Percentiles rank a stretch among this genome's conserved stretches.
Evolutionary conservation across 768 basidiomycete species (phyloP).

Genomic region (Trametes elegans): DNA sequence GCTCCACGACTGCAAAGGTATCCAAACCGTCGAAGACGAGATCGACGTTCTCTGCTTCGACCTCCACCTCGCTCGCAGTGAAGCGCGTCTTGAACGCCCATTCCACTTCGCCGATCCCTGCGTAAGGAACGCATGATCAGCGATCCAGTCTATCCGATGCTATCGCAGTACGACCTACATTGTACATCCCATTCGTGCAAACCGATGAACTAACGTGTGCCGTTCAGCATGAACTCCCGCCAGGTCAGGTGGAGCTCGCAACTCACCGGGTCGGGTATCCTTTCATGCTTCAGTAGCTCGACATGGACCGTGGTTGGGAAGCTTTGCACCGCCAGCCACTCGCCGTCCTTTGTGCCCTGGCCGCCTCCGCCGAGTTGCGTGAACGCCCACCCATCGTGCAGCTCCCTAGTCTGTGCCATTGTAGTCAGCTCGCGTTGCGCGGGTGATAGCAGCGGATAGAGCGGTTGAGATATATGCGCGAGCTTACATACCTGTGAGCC

Average conservation of each 20-base stretch:
- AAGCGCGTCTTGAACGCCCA: constrained; percentile 83
- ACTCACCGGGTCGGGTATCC: constrained; percentile 81
- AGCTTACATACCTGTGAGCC: neutral
- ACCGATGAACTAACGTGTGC: constrained; percentile 56
- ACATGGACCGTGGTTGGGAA: constrained; percentile 89
- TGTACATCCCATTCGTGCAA: constrained; percentile 89
- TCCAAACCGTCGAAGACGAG: constrained; percentile 90
- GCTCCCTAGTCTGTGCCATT: constrained; percentile 26
- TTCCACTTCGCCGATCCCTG: constrained; percentile 86
- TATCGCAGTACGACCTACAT: constrained; percentile 48
- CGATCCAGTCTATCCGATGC: neutral
- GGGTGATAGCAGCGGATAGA: neutral
- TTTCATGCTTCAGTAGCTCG: constrained; percentile 70
- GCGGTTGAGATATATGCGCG: neutral
- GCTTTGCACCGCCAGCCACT: constrained; percentile 62
- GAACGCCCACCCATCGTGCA: constrained; percentile 59
- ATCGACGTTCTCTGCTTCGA: constrained; percentile 53
- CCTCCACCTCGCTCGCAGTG: constrained; percentile 44
- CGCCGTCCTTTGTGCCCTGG: constrained; percentile 50
- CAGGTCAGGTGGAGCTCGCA: neutral
- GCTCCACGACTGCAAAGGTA: constrained; percentile 72
- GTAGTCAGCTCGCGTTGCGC: constrained; percentile 12
- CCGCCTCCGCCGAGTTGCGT: constrained; percentile 62
- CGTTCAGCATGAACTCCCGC: neutral
- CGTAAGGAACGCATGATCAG: neutral